Base-by-base conservation (phyloP, 768 basidiomycete genomes). In the Russula griseocarnosa region DNA sequence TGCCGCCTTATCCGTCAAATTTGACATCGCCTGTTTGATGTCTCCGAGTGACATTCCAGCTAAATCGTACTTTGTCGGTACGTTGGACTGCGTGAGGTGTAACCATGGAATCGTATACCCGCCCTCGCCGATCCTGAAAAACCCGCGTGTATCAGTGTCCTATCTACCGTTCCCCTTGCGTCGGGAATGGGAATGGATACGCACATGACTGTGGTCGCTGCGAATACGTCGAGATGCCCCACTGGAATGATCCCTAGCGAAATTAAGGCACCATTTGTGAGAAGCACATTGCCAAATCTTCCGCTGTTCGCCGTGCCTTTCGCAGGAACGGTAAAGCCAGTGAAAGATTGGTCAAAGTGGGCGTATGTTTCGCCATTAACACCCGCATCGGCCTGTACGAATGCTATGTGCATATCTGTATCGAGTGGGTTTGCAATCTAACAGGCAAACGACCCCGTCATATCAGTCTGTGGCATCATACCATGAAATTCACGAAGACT, bases 31-130 rank as follows among this genome's bases (percentile, higher is more conserved):
- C 11, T 34, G 62, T 66, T 28, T 66, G 22, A 51, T 30, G 26
- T 28, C 69, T 58, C 11, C 32, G 40, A 36, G 55, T 16, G 52
- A 36, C 14, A 53, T 13, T 5, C 60, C 53, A 16, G 18, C 28
- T 5, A 62, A 30, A 28, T 59, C 60, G 66, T 87, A 88, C 10
- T 70, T 65, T 34, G 85, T 83, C 16, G 83, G 79, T 8, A 87
- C 85, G 51, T 71, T 68, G 46, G 72, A 73, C 71, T 87, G 85
- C 38, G 75, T 72, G 55, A 88, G 75, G 57, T 86, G 79, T 65
- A 88, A 72, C 86, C 85, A 88, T 13, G 87, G 87, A 49, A 88
- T 71, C 62, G 77, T 75, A 68, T 89, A 89, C 20, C 86, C 85
- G 22, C 79, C 79, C 16, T 74, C 68, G 4, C 81, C 85, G 13